Percentiles rank a stretch among this genome's conserved stretches.
Evolutionary conservation across 257 asterid species (phyloP).

Genomic region (Eustoma russellianum): DNA sequence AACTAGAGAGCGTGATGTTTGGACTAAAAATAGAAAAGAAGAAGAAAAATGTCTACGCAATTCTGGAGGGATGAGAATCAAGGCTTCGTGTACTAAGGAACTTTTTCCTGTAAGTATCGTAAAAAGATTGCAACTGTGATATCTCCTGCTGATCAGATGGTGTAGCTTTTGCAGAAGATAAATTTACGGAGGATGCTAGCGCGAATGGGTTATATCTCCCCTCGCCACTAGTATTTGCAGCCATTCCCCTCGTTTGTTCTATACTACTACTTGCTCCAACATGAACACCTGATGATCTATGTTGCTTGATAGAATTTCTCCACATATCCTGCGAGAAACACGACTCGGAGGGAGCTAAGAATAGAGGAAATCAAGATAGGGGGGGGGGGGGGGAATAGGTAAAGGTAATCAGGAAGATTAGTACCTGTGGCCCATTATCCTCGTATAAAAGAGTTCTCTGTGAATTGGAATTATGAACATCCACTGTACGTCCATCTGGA

Average conservation of each 20-base stretch:
- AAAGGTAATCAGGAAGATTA: background rate
- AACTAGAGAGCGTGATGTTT: too few relatives aligned
- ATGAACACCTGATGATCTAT: constrained; percentile 18
- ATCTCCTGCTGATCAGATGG: constrained; percentile 13
- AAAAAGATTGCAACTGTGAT: constrained; percentile 20
- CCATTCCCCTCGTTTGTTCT: constrained; percentile 27
- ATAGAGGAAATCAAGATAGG: background rate
- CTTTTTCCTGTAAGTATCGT: constrained; percentile 13
- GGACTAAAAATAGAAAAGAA: constrained; percentile 1
- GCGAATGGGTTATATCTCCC: constrained; percentile 12
- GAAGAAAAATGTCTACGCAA: constrained; percentile 11
- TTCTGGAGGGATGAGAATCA: constrained; percentile 13
- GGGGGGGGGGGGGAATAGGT: too few relatives aligned
- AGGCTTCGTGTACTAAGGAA: constrained; percentile 14
- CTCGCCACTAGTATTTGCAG: too few relatives aligned
- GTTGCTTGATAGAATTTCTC: constrained; percentile 27
- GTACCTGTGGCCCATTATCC: constrained; percentile 32
- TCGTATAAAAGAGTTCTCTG: constrained; percentile 27
- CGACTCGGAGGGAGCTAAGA: background rate
- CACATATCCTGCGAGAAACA: constrained; percentile 30
- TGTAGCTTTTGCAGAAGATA: constrained; percentile 17
- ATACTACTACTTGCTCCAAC: constrained; percentile 21
- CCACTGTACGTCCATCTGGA: constrained; percentile 27
- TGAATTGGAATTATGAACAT: constrained; percentile 27
- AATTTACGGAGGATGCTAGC: constrained; percentile 21